Evolutionary conservation across 495 filamentous ascomycete genomes (phyloP), one percentile per base, ranked within the genome.

Genomic region (Aspergillus cavernicola): DNA sequence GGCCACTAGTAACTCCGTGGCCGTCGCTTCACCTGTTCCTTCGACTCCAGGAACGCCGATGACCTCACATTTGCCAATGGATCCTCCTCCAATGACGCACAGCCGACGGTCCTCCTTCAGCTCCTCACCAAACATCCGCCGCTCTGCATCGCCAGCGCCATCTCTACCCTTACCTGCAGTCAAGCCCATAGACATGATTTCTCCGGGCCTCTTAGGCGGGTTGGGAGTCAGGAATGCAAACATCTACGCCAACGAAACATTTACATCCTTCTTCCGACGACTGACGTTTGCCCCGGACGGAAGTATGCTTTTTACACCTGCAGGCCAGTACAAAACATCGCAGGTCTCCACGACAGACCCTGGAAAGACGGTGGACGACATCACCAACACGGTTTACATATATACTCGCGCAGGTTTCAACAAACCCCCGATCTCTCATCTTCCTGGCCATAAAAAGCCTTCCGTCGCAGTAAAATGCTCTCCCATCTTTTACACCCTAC

Each of bases 381-480:
- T 96, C 32, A 89, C 87, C 69, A 99, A 99, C 63, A 99, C 95
- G 0, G 95, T 97, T 23, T 99, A 97, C 69, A 90, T 99, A 40
- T 99, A 99, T 65, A 97, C 92, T 0, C 81, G 95, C 53, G 95
- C 90, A 15, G 95, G 95, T 11, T 88, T 99, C 60, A 97, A 96
- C 68, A 97, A 92, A 65, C 91, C 95, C 12, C 95, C 95, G 13
- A 88, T 99, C 52, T 90, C 95, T n/a, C 92, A 97, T 71, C 80
- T 99, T 26, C 95, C 95, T 0, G 95, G 93, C 1, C 92, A 97
- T 61, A 99, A 97, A 76, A 99, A 99, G 65, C 92, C 95, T 8
- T 99, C 95, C 1, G 89, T 99, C 11, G 95, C 90, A 4, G 89
- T 99, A 39, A 86, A 87, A 65, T 99, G 93, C 68, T 99, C 92